Evolutionary conservation across 306 rosid genomes (phyloP).

Genomic region (Purshia tridentata): DNA sequence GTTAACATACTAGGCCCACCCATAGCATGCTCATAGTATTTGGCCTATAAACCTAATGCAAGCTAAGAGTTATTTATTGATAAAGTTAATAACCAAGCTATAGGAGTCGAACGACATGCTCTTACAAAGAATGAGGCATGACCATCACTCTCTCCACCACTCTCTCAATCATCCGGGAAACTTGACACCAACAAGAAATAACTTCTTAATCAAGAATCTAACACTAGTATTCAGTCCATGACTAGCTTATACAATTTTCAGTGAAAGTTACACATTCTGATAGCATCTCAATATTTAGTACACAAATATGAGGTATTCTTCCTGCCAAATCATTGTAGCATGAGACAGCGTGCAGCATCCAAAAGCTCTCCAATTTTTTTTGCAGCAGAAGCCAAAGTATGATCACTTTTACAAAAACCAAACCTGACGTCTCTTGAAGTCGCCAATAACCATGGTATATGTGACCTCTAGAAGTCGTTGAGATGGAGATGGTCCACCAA

Average conservation of each 20-base stretch:
- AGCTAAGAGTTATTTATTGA: no score
- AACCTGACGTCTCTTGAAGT: slow-evolving; percentile 83
- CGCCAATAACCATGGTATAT: slow-evolving; percentile 81
- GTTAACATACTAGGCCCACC: no score
- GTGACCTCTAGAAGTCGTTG: slow-evolving; percentile 72
- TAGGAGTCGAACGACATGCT: no score
- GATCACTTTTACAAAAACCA: slow-evolving; percentile 81
- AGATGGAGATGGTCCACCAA: slow-evolving; percentile 92
- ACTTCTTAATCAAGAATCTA: no score
- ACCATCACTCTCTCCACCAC: no score
- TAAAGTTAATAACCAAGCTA: no score
- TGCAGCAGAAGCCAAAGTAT: slow-evolving; percentile 60
- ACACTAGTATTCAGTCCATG: not conserved
- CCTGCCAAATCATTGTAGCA: slow-evolving; percentile 10
- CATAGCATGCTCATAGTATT: no score
- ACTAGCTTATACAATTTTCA: not conserved
- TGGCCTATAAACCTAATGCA: no score
- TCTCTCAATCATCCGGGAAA: no score
- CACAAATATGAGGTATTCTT: not conserved
- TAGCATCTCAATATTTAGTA: not conserved
- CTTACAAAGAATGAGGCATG: no score
- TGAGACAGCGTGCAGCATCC: slow-evolving; percentile 37
- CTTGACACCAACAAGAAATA: no score
- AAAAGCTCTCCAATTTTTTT: slow-evolving; percentile 49
- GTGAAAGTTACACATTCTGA: not conserved